A percentile compares a stretch with the other conserved stretches of the same genome.
phyloP scores from a whole-genome alignment of 2,329 filamentous ascomycete species.

The Dryadomyces quercus-mongolicae region DNA sequence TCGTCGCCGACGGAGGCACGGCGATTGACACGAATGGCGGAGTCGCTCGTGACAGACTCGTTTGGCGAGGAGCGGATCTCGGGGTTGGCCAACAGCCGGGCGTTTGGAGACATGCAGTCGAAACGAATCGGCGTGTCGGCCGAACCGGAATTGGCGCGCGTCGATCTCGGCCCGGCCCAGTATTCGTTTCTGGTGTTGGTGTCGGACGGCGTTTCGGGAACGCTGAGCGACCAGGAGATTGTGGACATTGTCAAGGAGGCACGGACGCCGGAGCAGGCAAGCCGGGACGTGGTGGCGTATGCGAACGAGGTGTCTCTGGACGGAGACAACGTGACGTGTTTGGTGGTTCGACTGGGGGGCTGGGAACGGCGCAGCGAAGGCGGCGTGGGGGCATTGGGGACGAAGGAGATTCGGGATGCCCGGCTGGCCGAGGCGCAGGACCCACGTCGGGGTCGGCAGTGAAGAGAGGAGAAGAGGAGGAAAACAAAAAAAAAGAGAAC shows the following conservation, averaged over 20 bases:
- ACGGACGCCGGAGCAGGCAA: slow-evolving; percentile 76
- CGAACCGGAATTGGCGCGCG: slow-evolving; percentile 74
- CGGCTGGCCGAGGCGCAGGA: slow-evolving; percentile 69
- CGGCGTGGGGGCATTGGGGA: slow-evolving; percentile 77
- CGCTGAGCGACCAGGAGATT: slow-evolving; percentile 83
- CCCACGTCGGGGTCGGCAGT: slow-evolving; percentile 57
- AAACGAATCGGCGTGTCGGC: slow-evolving; percentile 92
- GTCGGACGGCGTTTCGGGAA: slow-evolving; percentile 79
- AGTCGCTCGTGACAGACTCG: slow-evolving; percentile 81
- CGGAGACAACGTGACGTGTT: slow-evolving; percentile 58
- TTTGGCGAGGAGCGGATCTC: slow-evolving; percentile 96
- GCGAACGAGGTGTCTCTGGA: slow-evolving; percentile 68
- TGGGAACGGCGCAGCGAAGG: slow-evolving; percentile 70
- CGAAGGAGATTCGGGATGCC: slow-evolving; percentile 82
- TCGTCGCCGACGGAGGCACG: slow-evolving; percentile 74
- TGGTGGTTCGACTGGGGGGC: slow-evolving; percentile 54
- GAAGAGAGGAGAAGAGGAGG: background rate
- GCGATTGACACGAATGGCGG: slow-evolving; percentile 64
- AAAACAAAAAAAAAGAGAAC: background rate
- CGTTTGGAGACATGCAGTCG: slow-evolving; percentile 84
- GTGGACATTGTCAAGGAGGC: slow-evolving; percentile 94
- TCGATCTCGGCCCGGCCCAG: slow-evolving; percentile 71
- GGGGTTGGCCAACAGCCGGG: slow-evolving; percentile 83
- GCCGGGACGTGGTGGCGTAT: slow-evolving; percentile 68
- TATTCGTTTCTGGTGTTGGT: slow-evolving; percentile 84